Percentiles rank a stretch among this genome's conserved stretches.
These are phyloP conservation scores for Begonia peltatifolia DNA, from an alignment of 306 rosid species.

Conservation along the genomic window DNA sequence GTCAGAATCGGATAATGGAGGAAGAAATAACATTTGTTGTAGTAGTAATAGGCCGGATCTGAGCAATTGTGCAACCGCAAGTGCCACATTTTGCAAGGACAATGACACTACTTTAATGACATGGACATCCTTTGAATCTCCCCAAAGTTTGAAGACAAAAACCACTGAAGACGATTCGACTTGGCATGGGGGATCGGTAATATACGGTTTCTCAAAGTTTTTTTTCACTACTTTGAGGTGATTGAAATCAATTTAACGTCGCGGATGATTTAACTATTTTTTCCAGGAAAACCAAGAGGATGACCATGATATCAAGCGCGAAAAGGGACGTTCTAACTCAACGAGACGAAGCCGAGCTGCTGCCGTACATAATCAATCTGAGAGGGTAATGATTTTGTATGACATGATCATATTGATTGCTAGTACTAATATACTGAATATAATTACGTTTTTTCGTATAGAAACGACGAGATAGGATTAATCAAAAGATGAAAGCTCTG, in stretches of 20 bases:
- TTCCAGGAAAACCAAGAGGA: conserved; percentile 15
- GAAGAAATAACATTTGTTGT: conserved; percentile 11
- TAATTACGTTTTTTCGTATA: not conserved
- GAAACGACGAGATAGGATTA: conserved; percentile 37
- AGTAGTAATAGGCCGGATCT: conserved; percentile 8
- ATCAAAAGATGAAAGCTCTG: conserved; percentile 34
- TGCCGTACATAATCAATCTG: conserved; percentile 29
- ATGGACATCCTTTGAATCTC: conserved; percentile 41
- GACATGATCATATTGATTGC: not conserved
- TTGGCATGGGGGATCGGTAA: conserved; percentile 30
- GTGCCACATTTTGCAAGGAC: conserved; percentile 21
- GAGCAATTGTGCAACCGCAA: conserved; percentile 20
- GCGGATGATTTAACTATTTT: no score
- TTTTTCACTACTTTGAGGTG: no score
- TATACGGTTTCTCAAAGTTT: no score
- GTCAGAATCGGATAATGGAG: conserved; percentile 13
- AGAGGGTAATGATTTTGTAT: conserved; percentile 15
- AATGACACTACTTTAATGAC: conserved; percentile 33
- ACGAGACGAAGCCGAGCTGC: conserved; percentile 23
- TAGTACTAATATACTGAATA: not conserved
- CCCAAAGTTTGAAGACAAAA: conserved; percentile 26
- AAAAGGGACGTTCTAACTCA: conserved; percentile 13
- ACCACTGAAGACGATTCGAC: conserved; percentile 33
- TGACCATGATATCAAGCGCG: conserved; percentile 15
- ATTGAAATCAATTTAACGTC: no score